A percentile compares a stretch with the other conserved stretches of the same genome.
phyloP scores from a whole-genome alignment of 139 green algal species.

The Raphidocelis subcapitata region DNA sequence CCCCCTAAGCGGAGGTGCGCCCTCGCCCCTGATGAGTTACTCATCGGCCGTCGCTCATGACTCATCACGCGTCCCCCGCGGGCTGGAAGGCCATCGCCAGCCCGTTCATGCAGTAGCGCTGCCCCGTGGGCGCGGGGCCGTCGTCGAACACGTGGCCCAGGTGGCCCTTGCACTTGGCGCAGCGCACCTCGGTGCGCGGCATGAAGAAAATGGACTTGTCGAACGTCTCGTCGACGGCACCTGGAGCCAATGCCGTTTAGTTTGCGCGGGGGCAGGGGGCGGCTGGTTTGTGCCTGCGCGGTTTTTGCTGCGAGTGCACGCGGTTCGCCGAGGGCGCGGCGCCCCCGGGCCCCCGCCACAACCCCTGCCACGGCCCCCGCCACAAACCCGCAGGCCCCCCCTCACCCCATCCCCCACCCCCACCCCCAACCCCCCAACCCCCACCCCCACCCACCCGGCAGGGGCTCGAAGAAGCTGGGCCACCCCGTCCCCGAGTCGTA shows the following conservation, averaged over 20 bases:
- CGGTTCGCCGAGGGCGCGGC: too few species aligned
- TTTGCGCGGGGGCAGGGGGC: background rate
- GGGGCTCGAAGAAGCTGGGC: constrained; percentile 75
- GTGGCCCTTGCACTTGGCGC: constrained; percentile 37
- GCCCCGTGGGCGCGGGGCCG: constrained; percentile 76
- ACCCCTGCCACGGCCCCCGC: background rate
- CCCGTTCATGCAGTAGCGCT: constrained; percentile 95
- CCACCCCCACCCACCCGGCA: constrained; percentile 45
- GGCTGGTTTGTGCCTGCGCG: background rate
- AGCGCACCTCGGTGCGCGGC: constrained; percentile 49
- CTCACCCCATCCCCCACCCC: too few species aligned
- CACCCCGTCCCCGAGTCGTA: constrained; percentile 73
- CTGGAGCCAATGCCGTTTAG: too few species aligned
- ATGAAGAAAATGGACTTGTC: constrained; percentile 65
- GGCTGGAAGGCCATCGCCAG: too few species aligned
- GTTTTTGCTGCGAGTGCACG: background rate
- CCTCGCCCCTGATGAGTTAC: too few species aligned
- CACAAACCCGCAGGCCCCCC: background rate
- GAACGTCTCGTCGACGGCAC: constrained; percentile 40
- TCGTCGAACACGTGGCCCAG: constrained; percentile 76
- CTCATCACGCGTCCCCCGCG: too few species aligned
- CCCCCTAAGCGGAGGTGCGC: too few species aligned
- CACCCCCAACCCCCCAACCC: background rate
- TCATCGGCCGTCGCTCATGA: too few species aligned
- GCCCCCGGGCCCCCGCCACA: background rate